Evolutionary conservation across 1,139 yeast species (phyloP), one percentile per base, ranked within the genome.

Genomic region (Suhomyces maxii): DNA sequence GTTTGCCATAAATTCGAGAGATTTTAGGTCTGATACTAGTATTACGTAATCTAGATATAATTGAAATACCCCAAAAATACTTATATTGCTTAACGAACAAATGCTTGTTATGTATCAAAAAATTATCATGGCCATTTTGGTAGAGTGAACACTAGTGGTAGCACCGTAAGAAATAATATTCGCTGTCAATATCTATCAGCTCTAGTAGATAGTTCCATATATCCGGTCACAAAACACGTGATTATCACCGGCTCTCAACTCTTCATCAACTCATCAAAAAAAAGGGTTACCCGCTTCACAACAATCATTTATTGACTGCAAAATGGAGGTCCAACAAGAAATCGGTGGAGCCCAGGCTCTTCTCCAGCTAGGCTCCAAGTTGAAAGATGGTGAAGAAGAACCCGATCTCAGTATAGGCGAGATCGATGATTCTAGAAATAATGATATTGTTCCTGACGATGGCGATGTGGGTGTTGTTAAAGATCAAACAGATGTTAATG

Each of bases 271-370:
- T 35, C 42, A 26, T 10, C 42, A 6, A 41, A 11, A 39, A 39
- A 38, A 47, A 52, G 46, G 47, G 45, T 53, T 54, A 54, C 57
- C 57, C 57, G 57, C 49, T 44, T 38, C 37, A 36, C 42, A 48
- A 53, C 54, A 38, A 50, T 9, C 31, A 28, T 31, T 32, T 34
- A 40, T n/a, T 46, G 47, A 53, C 49, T 51, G 54, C 54, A 44
- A 48, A 42, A 68, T 69, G 73, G 67, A 69, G 48, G 57, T 63
- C 44, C 74, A 67, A 51, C 74, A 63, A 53, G 76, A 72, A 53
- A 64, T 73, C 30, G 78, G 77, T 13, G 78, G 79, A 10, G 79
- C 79, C 14, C 76, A 71, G 49, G 79, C 78, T 8, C 64, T 74
- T 35, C 66, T 74, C 18, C 77, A 65, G 63, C 56, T 74, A 8